Percentiles rank a stretch among this genome's conserved stretches.
These are phyloP conservation scores for Reutealis trisperma DNA, from an alignment of 345 rosid genomes.

Conservation along the genomic window DNA sequence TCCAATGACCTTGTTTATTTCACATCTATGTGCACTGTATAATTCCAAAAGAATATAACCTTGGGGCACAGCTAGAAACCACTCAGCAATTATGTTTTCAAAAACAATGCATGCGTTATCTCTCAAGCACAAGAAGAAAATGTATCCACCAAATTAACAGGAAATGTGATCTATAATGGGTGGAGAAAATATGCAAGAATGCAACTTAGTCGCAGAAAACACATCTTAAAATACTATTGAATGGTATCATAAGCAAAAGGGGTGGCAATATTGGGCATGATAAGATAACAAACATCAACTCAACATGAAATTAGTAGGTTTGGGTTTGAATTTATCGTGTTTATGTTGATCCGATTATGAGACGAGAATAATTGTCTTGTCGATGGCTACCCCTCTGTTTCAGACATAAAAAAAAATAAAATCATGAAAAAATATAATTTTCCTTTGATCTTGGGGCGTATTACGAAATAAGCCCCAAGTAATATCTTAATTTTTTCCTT, in stretches of 20 bases:
- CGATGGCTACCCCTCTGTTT: too few relatives aligned
- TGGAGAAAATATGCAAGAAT: conserved; percentile 4
- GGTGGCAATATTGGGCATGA: too few relatives aligned
- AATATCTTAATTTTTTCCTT: too few relatives aligned
- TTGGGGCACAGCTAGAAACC: neutral
- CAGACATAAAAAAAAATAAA: too few relatives aligned
- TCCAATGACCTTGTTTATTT: neutral
- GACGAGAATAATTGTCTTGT: too few relatives aligned
- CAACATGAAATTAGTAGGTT: too few relatives aligned
- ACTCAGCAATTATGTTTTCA: neutral
- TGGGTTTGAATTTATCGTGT: too few relatives aligned
- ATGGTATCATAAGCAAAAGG: neutral
- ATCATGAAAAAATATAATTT: too few relatives aligned
- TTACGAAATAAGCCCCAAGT: too few relatives aligned
- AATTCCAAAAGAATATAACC: neutral
- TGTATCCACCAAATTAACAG: neutral
- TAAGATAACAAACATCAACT: too few relatives aligned
- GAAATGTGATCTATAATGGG: neutral
- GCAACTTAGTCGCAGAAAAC: neutral
- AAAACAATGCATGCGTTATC: neutral
- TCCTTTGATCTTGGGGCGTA: too few relatives aligned
- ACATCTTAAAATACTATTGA: neutral
- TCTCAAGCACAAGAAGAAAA: neutral
- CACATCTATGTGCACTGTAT: neutral
- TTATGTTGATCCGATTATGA: too few relatives aligned